A percentile compares a stretch with the other conserved stretches of the same genome.
Conservation (phyloP, 129 eudicot genomes). For the Flaveria bidentis region DNA sequence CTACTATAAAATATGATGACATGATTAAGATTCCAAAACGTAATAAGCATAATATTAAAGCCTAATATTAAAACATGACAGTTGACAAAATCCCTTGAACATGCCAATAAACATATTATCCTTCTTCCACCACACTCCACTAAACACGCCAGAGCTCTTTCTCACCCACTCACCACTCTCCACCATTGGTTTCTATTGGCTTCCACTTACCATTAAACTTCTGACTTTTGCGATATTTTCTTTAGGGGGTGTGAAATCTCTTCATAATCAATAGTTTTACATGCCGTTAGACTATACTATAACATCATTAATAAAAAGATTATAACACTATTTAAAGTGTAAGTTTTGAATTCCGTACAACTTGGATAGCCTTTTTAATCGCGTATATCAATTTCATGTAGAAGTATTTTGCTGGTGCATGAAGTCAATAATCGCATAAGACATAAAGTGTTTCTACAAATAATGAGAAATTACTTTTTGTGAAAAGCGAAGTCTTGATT, state of each 20-base stretch:
- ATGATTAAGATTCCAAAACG: neutral
- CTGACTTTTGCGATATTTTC: neutral
- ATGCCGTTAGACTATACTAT: neutral
- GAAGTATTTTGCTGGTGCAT: no score
- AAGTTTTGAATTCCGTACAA: no score
- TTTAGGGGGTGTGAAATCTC: neutral
- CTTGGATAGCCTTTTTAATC: no score
- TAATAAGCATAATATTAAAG: neutral
- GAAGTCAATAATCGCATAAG: no score
- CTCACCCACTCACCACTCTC: constrained; percentile 1
- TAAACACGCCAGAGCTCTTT: no score
- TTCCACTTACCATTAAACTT: neutral
- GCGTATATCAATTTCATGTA: no score
- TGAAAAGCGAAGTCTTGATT: no score
- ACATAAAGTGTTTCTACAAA: no score
- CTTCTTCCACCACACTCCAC: neutral
- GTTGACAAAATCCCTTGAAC: neutral
- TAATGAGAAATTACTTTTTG: no score
- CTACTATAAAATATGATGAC: neutral
- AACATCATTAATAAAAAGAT: neutral
- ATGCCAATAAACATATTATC: neutral
- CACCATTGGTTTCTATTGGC: neutral
- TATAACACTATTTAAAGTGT: neutral
- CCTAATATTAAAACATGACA: neutral
- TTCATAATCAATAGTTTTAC: neutral